phyloP scores from a whole-genome alignment of 1,284 basidiomycete genomes.

The Rhodotorula sp. region DNA sequence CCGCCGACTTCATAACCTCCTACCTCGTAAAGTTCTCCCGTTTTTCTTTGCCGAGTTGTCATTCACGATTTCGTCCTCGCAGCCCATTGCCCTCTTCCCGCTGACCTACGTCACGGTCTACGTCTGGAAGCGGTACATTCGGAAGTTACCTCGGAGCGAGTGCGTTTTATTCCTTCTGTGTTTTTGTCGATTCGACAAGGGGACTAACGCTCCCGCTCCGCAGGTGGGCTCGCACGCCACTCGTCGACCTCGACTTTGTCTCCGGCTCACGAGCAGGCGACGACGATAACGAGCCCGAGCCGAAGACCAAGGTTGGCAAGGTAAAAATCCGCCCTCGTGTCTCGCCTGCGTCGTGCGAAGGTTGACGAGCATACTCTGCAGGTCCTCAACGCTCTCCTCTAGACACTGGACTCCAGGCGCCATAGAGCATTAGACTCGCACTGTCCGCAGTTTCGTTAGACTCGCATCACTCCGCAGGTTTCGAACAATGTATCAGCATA shows the following conservation, averaged over 20 bases:
- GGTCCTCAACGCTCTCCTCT: background rate
- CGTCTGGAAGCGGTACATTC: slow-evolving; percentile 46
- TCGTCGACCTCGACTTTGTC: slow-evolving; percentile 71
- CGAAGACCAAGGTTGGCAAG: slow-evolving; percentile 7
- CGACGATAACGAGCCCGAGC: background rate
- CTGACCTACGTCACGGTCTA: slow-evolving; percentile 62
- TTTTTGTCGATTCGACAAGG: too few relatives aligned
- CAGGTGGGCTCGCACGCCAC: slow-evolving; percentile 52
- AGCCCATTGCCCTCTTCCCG: slow-evolving; percentile 72
- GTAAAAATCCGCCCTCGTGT: background rate
- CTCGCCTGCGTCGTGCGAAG: background rate
- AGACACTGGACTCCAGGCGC: background rate
- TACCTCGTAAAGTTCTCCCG: background rate
- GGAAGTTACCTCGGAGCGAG: background rate
- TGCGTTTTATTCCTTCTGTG: background rate
- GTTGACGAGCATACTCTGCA: background rate
- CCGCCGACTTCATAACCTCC: slow-evolving; percentile 10
- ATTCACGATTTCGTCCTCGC: slow-evolving; percentile 52
- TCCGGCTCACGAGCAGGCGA: slow-evolving; percentile 14
- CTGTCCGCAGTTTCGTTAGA: too few relatives aligned
- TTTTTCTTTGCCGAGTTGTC: too few relatives aligned
- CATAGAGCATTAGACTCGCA: background rate
- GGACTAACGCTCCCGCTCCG: background rate
- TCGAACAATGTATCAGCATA: too few relatives aligned
- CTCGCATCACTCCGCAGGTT: too few relatives aligned